phyloP scores from a whole-genome alignment of 2,329 filamentous ascomycete genomes.

The Chaetothyriales sp. region DNA sequence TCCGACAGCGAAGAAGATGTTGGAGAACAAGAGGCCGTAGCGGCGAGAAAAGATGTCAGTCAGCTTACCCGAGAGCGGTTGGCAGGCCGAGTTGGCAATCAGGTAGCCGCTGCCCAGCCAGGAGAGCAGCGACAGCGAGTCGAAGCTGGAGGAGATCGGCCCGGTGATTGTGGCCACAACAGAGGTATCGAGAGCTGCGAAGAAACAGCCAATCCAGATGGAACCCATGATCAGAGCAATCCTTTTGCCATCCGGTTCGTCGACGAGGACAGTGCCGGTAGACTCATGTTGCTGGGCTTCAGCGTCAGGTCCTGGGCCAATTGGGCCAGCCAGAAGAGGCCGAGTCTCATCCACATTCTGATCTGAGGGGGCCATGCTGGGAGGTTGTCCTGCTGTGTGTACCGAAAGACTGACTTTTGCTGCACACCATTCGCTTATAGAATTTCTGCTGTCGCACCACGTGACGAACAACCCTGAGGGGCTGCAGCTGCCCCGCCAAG shows the following conservation, averaged over 20 bases:
- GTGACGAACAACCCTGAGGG: too few relatives aligned
- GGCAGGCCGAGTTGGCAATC: constrained; percentile 73
- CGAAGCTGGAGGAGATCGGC: constrained; percentile 70
- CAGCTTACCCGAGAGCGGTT: constrained; percentile 68
- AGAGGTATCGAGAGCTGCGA: constrained; percentile 46
- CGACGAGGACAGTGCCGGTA: constrained; percentile 11
- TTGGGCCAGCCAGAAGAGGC: background rate
- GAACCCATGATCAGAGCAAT: constrained; percentile 34
- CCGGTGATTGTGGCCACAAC: constrained; percentile 74
- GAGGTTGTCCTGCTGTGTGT: background rate
- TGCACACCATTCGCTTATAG: too few relatives aligned
- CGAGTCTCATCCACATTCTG: background rate
- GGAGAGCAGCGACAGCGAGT: constrained; percentile 64
- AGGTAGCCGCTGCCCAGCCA: constrained; percentile 83
- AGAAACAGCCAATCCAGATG: constrained; percentile 39
- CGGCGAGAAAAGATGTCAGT: constrained; percentile 80
- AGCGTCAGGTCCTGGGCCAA: background rate
- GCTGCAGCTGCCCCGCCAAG: too few relatives aligned
- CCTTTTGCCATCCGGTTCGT: constrained; percentile 33
- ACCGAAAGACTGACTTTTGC: background rate
- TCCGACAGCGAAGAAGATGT: constrained; percentile 62
- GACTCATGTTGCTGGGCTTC: background rate
- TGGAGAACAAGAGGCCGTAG: constrained; percentile 63
- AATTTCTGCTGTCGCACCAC: too few relatives aligned
- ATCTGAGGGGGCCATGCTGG: background rate